Evolutionary conservation across 1,284 basidiomycete genomes (phyloP), one percentile per base, ranked within the genome.

Genomic region (Puccinia horiana): DNA sequence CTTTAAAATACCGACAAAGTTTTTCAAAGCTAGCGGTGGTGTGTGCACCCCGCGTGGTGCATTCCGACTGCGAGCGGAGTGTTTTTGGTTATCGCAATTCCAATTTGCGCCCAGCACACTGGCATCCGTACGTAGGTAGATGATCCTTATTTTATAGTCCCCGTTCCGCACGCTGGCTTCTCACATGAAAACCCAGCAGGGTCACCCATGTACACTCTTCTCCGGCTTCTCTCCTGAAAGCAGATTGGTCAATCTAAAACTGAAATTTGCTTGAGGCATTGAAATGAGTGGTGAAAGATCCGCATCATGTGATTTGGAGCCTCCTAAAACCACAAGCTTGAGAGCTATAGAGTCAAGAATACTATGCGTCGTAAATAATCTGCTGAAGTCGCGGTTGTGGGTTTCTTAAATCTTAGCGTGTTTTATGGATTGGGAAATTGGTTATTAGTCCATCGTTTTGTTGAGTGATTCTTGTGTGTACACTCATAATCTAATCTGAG

Each of bases 71-170:
- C 44, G 16, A 8, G 54, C 54, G 29, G 58, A 61, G 29, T 35
- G 29, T 8, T 58, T 4, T 52, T 23, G 23, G 54, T 26, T 20
- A n/a, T n/a, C n/a, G n/a, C n/a, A n/a, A n/a, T n/a, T n/a, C n/a
- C n/a, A n/a, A n/a, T n/a, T n/a, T n/a, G n/a, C n/a, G n/a, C 8
- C 54, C 54, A 56, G 54, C 54, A 56, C 54, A 56, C 54, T 56
- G 29, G 3, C n/a, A n/a, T n/a, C n/a, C n/a, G n/a, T n/a, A n/a
- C n/a, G n/a, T n/a, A n/a, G n/a, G n/a, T n/a, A n/a, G n/a, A n/a
- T n/a, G n/a, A n/a, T n/a, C n/a, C n/a, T n/a, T n/a, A n/a, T n/a
- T n/a, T n/a, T n/a, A n/a, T 56, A 56, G 54, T 56, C 54, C n/a
- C 54, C 26, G 58, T 12, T 61, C 32, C 58, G 32, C n/a, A 61